phyloP scores from a whole-genome alignment of 805 yeast species.

The Candida glaebosa region DNA sequence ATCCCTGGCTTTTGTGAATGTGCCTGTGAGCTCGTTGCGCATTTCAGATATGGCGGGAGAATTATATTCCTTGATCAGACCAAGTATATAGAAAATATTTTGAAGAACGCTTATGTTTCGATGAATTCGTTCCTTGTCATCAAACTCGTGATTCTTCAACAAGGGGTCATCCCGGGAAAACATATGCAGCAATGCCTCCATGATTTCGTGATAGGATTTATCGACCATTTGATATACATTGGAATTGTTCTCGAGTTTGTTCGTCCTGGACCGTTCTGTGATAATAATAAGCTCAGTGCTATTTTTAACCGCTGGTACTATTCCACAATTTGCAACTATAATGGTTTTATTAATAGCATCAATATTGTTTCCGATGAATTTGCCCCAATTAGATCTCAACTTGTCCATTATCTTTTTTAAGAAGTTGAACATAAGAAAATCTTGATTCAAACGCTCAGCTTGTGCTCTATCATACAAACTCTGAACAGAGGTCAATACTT shows the following conservation, averaged over 20 bases:
- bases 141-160: conserved; percentile 40
- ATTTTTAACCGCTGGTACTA: conserved; percentile 31
- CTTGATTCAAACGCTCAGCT: conserved; percentile 53
- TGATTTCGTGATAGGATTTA: conserved; percentile 28
- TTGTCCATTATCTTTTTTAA: conserved; percentile 52
- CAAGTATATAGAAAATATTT: conserved; percentile 33
- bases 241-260: conserved; percentile 15
- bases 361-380: conserved; percentile 54
- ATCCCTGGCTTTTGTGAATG: conserved; percentile 26
- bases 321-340: conserved; percentile 34
- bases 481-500: conserved; percentile 28
- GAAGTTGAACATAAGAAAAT: conserved; percentile 49
- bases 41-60: conserved; percentile 21
- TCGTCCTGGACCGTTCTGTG: conserved; percentile 32
- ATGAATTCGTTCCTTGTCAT: conserved; percentile 40
- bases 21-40: conserved; percentile 20
- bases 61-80: conserved; percentile 22
- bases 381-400: conserved; percentile 54
- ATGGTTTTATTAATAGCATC: conserved; percentile 32
- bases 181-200: conserved; percentile 31
- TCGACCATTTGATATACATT: conserved; percentile 21
- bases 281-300: conserved; percentile 28
- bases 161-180: conserved; percentile 41
- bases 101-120: conserved; percentile 40
- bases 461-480: conserved; percentile 32